Evolutionary conservation across 108 stramenopile species (phyloP).

Genomic region (Cyclotella baltica): DNA sequence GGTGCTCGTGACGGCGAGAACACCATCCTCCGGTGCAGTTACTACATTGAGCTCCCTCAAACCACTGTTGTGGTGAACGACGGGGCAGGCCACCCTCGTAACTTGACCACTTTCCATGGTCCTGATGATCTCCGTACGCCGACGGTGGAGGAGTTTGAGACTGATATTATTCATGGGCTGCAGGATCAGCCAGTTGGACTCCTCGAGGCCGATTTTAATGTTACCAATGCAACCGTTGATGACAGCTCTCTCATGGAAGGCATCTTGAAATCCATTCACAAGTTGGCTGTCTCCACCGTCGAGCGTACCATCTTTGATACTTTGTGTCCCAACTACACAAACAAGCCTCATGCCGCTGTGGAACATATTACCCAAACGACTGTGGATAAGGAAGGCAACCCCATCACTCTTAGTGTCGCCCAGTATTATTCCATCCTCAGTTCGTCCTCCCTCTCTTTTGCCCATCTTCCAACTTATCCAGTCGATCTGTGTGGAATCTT

Average conservation of each 20-base stretch:
- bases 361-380: no score
- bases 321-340: neutral
- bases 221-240: neutral
- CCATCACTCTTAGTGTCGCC: no score
- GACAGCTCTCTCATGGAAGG: neutral
- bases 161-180: no score
- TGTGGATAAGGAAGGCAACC: no score
- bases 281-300: neutral
- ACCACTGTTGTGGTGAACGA: neutral
- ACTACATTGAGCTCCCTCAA: constrained; percentile 2
- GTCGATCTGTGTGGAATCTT: neutral
- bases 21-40: neutral
- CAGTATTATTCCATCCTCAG: neutral
- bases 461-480: neutral
- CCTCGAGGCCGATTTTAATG: neutral
- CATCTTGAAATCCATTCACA: neutral
- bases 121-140: neutral
- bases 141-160: neutral
- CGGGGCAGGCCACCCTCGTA: neutral
- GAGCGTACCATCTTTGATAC: neutral
- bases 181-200: neutral
- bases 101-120: neutral
- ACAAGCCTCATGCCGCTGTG: constrained; percentile 1
- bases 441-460: neutral
- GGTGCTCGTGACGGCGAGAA: neutral